Conservation (phyloP, 75 land plant species). For the Picea sitchensis region DNA sequence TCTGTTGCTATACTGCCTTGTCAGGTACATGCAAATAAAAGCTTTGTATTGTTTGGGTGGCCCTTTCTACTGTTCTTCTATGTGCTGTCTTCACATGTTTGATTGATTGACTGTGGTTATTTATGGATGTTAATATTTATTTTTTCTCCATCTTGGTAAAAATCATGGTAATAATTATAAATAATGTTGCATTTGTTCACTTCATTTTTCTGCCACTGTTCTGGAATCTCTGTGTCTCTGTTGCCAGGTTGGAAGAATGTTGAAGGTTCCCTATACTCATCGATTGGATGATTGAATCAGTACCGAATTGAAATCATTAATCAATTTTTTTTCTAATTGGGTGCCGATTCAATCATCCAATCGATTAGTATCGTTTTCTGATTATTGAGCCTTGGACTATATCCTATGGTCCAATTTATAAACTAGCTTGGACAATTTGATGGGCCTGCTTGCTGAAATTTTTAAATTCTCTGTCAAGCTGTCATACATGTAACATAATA, state of each 20-base stretch:
- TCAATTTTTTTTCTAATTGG: background rate
- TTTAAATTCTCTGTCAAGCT: background rate
- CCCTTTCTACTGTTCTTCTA: background rate
- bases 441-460: background rate
- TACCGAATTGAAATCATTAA: background rate
- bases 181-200: background rate
- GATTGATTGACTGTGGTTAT: background rate
- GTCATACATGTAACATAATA: background rate
- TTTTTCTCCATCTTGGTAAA: background rate
- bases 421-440: background rate
- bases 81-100: background rate
- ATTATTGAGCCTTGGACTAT: background rate
- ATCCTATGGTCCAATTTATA: background rate
- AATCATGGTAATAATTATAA: background rate
- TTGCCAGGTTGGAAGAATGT: background rate
- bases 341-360: background rate
- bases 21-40: background rate
- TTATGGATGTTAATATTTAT: background rate
- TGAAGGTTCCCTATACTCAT: background rate
- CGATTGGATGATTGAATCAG: background rate
- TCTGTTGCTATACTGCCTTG: background rate
- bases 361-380: background rate
- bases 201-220: background rate
- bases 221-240: too few relatives aligned
- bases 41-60: background rate